Base-by-base conservation (phyloP, 2,329 filamentous ascomycete species). In the Colletotrichum caudatum region DNA sequence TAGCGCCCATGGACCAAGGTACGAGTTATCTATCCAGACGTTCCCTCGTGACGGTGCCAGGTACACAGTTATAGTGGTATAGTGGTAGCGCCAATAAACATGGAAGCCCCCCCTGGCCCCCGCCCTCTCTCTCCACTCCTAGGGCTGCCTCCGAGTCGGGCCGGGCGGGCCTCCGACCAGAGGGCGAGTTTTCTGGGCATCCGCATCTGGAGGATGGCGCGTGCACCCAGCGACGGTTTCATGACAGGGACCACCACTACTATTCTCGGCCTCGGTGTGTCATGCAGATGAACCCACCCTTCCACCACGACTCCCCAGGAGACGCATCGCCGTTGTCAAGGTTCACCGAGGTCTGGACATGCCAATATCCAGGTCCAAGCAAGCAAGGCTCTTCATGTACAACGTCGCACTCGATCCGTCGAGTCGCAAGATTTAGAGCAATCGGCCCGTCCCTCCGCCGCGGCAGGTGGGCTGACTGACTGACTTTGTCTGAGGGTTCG, bases 81-180 rank as follows among this genome's bases (percentile, higher is more conserved):
- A 29, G 29, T 29, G 0, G 0, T 29, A 29, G 29, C 35, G 35
- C 35, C 35, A 37, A 11, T 37, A 9, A 11, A 37, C 35, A 37
- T 37, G 35, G 35, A 48, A 39, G 7, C 20, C 41, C 18, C 41
- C 41, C 8, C n/a, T n/a, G n/a, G n/a, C n/a, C 20, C 12, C 3
- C 5, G 29, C 20, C 20, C 44, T n/a, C 44, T 46, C 35, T 9
- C 39, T 62, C 63, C 67, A 61, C 63, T 14, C 33, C 37, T 60
- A 53, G 54, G 61, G 66, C 61, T 65, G 53, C 61, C 57, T 69
- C 61, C 61, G 44, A 65, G 35, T 58, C 51, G 23, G 41, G 37
- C 11, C 51, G 11, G 60, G 29, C 29, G 29, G 41, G n/a, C 23
- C 46, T 44, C 33, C 51, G 53, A 8, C 35, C 54, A 39, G 14